Conservation (phyloP, 2,329 filamentous ascomycete genomes). For the Triangularia verruculosa region DNA sequence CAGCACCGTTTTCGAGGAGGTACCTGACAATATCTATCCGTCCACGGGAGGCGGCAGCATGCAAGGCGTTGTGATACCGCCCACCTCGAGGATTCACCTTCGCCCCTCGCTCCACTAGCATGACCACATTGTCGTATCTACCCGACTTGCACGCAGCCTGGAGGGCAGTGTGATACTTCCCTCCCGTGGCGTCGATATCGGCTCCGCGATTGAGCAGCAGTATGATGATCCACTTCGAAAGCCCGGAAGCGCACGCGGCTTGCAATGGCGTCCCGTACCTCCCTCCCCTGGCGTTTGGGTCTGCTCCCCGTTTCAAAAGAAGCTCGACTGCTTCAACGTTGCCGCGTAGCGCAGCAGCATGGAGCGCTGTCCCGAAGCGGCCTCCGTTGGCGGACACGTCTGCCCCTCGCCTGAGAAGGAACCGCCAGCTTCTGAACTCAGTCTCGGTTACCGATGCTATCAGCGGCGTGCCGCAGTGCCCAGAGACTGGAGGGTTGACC, state of each 20-base stretch:
- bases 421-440: neutral
- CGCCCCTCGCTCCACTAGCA: slow-evolving; percentile 6
- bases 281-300: neutral
- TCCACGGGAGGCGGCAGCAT: neutral
- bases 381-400: slow-evolving; percentile 1
- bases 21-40: neutral
- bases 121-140: neutral
- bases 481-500: slow-evolving; percentile 5
- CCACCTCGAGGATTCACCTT: slow-evolving; percentile 5
- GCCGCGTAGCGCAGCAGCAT: slow-evolving; percentile 3
- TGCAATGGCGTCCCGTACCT: slow-evolving; percentile 6
- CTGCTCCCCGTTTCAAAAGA: slow-evolving; percentile 1
- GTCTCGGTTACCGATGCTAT: neutral
- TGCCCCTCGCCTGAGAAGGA: slow-evolving; percentile 6
- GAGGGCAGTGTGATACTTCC: neutral
- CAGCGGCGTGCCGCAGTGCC: slow-evolving; percentile 2
- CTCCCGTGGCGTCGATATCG: neutral
- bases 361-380: neutral
- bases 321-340: neutral
- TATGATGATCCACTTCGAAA: neutral
- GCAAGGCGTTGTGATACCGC: neutral
- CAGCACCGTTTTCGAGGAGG: neutral
- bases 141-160: slow-evolving; percentile 1
- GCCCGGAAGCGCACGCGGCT: neutral
- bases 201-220: neutral